Evolutionary conservation across 331 rosid species (phyloP).

Genomic region (Cucumis variabilis): DNA sequence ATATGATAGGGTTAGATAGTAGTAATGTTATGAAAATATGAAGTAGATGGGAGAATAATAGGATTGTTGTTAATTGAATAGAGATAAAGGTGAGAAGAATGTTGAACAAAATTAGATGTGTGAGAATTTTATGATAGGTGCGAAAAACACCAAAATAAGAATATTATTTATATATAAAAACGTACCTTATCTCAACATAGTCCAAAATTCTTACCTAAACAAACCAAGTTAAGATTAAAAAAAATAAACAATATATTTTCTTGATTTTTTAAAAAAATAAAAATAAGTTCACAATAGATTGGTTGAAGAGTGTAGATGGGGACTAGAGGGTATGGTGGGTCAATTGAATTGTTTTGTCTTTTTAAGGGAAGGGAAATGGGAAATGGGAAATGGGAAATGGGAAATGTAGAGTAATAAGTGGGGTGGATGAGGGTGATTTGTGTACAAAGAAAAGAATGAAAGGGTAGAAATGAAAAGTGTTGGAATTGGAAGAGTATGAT

Average conservation of each 20-base stretch:
- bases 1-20: too few relatives aligned
- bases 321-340: not conserved
- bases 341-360: not conserved
- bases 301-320: not conserved
- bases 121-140: not conserved
- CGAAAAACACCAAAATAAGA: not conserved
- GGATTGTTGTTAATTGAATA: not conserved
- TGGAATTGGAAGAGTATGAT: not conserved
- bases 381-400: too few relatives aligned
- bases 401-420: too few relatives aligned
- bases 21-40: not conserved
- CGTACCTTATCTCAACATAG: not conserved
- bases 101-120: slow-evolving; percentile 5
- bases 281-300: not conserved
- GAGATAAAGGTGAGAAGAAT: not conserved
- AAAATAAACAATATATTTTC: not conserved
- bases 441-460: too few relatives aligned
- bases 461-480: not conserved
- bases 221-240: not conserved
- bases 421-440: too few relatives aligned
- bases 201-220: not conserved
- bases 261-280: too few relatives aligned
- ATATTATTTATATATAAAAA: not conserved
- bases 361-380: too few relatives aligned
- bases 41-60: not conserved